Evolutionary conservation across 495 filamentous ascomycete genomes (phyloP).

Genomic region (Pyrenula aspistea): DNA sequence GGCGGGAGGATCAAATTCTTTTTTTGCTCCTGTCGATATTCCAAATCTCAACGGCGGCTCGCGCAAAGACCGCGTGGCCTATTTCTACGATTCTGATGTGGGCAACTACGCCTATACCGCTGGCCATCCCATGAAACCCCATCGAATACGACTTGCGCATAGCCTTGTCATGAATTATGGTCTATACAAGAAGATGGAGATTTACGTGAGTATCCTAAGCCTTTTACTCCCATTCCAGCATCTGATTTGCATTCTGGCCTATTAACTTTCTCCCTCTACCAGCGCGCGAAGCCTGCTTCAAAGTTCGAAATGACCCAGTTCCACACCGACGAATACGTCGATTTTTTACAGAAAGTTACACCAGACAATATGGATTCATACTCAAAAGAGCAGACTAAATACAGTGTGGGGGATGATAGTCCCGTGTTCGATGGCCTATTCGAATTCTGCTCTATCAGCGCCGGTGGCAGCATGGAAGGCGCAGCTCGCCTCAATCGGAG

Average conservation of each 20-base stretch:
- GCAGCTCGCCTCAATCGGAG: constrained; percentile 82
- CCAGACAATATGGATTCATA: constrained; percentile 98
- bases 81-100: constrained; percentile 97
- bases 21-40: constrained; percentile 41
- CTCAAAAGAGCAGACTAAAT: constrained; percentile 85
- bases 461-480: constrained; percentile 94
- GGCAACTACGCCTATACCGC: constrained; percentile 97
- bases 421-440: constrained; percentile 97
- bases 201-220: constrained; percentile 63
- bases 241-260: not conserved
- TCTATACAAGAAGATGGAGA: constrained; percentile 97
- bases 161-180: constrained; percentile 98
- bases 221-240: not conserved
- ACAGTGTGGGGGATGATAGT: constrained; percentile 97
- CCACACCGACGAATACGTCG: constrained; percentile 98
- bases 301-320: constrained; percentile 98
- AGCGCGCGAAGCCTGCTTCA: constrained; percentile 95
- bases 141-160: constrained; percentile 94
- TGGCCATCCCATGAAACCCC: constrained; percentile 98
- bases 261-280: constrained; percentile 1
- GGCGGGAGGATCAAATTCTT: constrained; percentile 8
- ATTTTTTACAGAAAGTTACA: constrained; percentile 91
- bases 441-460: constrained; percentile 96
- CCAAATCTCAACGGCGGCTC: constrained; percentile 30
- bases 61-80: constrained; percentile 71